Evolutionary conservation across 768 basidiomycete genomes (phyloP), one percentile per base, ranked within the genome.

Genomic region (Pisolithus microcarpus): DNA sequence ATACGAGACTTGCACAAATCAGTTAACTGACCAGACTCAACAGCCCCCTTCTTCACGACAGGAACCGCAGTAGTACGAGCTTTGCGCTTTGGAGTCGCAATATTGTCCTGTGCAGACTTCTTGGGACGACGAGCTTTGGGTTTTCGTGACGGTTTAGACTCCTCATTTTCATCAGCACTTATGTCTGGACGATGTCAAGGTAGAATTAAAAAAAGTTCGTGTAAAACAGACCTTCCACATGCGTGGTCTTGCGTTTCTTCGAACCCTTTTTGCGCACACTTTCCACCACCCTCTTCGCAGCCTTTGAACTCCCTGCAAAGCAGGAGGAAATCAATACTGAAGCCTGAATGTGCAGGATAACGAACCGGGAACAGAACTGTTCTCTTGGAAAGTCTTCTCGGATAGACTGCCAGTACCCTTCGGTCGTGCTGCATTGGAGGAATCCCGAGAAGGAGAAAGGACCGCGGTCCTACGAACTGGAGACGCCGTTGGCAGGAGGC

Each of bases 311-410:
- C n/a, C 28, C 44, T 46, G 15, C 4, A 45, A 46, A 7, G 13
- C 21, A 4, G 11, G 19, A 21, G 42, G 9, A 36, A 8, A 34
- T 5, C 15, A 50, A 34, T 10, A 28, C 8, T 7, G 6, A 21
- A 28, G 13, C 13, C 6, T n/a, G 31, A 15, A 10, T 16, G 9
- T 28, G 7, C 38, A 23, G 5, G 24, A 24, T 5, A 9, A 57
- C 61, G 37, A 44, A 65, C 63, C 53, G 37, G 57, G 46, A 42
- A 49, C 38, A 37, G 43, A n/a, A 13, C 26, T 46, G 31, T 48
- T 16, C n/a, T 51, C 34, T 2, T 18, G 19, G 4, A 40, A 19
- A 40, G 39, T 11, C n/a, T 4, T n/a, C 18, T 19, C 15, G 13
- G 40, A 23, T 28, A 7, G 5, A 9, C 11, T 40, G 38, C n/a